Evolutionary conservation across 352 stramenopile species (phyloP), one percentile per base, ranked within the genome.

Genomic region (Pythium dissotocum): DNA sequence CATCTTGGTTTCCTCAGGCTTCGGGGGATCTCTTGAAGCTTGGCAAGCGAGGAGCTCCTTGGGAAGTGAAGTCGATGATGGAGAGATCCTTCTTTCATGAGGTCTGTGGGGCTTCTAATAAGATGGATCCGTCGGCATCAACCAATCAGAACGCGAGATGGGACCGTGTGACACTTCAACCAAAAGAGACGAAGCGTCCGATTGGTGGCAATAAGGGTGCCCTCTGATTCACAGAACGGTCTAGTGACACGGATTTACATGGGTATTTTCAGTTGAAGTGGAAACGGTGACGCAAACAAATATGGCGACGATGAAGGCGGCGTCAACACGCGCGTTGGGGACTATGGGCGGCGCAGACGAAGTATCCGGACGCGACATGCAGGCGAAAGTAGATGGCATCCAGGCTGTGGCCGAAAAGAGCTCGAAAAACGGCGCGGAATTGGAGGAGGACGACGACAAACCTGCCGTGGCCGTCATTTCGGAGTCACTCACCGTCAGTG

Each of bases 401-500:
- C 0, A 26, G 6, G 4, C 21, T 6, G 2, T 10, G 10, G n/a
- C 21, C n/a, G 46, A 28, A 28, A 54, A 32, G 8, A 54, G 24
- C n/a, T n/a, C 46, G 24, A 28, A 54, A 32, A 54, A 32, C 2
- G 46, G 14, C n/a, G 46, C 46, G 21, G 16, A 28, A 54, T 6
- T 40, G 26, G 35, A 65, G 24, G 63, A 61, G 26, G 49, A 60
- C n/a, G 58, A 38, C 9, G 65, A 71, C 2, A 58, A 57, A 38
- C 65, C 58, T 1, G 49, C 40, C n/a, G 18, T 42, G 9, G 73
- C 69, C 2, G 73, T 79, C 12, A 63, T 58, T 14, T 65, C 54
- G 32, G 69, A 79, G 59, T 70, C 59, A 36, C 70, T 79, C 30
- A 77, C 67, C 9, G 49, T 69, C 56, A 61, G 73, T 77, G 56